Evolutionary conservation across 352 stramenopile genomes (phyloP), one percentile per base, ranked within the genome.

Genomic region (Pythium guiyangense): DNA sequence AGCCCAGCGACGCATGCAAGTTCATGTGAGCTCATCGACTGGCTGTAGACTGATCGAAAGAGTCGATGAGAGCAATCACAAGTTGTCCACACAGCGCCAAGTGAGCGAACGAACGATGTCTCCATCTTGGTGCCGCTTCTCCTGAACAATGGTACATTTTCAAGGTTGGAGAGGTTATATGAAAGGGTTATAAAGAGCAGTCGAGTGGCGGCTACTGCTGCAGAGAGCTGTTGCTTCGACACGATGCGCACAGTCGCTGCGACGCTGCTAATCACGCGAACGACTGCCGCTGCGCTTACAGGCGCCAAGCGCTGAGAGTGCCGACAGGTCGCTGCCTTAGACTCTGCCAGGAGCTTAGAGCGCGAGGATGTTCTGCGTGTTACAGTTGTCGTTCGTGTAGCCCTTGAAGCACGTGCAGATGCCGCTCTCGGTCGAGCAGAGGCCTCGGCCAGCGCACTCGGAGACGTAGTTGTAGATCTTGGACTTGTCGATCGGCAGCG

Each of bases 351-450:
- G n/a, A 43, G 11, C 14, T 61, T 86, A 90, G 35, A 92, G 60
- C 39, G 82, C 82, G 40, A 92, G 54, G 54, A 89, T 86, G 71
- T 88, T 92, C 63, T 92, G 82, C n/a, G 73, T 85, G 65, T 92
- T 72, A 63, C 82, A 92, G 35, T 90, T 89, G 70, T 91, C 82
- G 66, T 89, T 86, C 11, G 84, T 92, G 81, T 96, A 96, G 54
- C 88, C 88, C 62, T 87, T 90, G 72, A 95, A 96, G 68, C 88
- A 96, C 17, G 67, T 61, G 69, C 88, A 96, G 58, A 94, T 51
- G 2, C 88, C 87, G 40, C 69, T 85, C 11, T 85, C 73, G 27
- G 57, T 73, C 6, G 48, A 46, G 58, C 88, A 96, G 25, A 94
- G 60, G 2, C 85, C 87, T 43, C 88, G 79, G 0, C 84, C 80